Evolutionary conservation across 805 yeast species (phyloP), one percentile per base, ranked within the genome.

Genomic region (Tetrapisispora iriomotensis): DNA sequence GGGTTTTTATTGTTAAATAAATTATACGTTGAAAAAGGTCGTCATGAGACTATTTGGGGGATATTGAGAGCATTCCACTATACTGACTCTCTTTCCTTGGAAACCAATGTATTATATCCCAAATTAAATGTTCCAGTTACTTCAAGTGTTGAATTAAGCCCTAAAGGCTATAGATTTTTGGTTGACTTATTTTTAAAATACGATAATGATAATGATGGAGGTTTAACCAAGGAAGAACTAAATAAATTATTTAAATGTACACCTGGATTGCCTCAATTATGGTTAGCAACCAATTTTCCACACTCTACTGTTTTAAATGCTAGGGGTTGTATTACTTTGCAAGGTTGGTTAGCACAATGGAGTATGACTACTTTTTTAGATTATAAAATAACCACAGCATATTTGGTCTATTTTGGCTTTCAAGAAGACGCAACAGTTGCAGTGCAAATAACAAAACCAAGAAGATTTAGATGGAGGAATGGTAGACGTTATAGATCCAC

Each of bases 271-370:
- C 99, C 99, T 0, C 70, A 69, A 41, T 66, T 82, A 7, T 92
- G 99, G 99, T 68, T 70, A 27, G 87, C 83, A 12, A 72, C 84
- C 0, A 79, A 79, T 47, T 92, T 92, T 54, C 99, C 99, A 0
- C 67, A 72, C 20, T 76, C 94, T 1, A 84, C 94, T 9, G 95
- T 90, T 1, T 75, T 94, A 38, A 88, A 87, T 55, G 96, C 87
- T 47, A 79, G 78, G 45, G 96, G 95, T 0, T 74, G 77, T 55
- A 87, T 92, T 4, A 86, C 97, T 0, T 61, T 92, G 21, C 98
- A 94, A 63, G 98, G 99, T 3, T 92, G 99, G 99, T 64, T 92
- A 28, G 98, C 98, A 0, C 97, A 90, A 53, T 92, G 99, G 99
- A 81, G 90, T 50, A 82, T 92, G 83, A 86, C 96, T 0, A 90